phyloP scores from a whole-genome alignment of 1,139 yeast genomes.

The Geotrichum reessii region DNA sequence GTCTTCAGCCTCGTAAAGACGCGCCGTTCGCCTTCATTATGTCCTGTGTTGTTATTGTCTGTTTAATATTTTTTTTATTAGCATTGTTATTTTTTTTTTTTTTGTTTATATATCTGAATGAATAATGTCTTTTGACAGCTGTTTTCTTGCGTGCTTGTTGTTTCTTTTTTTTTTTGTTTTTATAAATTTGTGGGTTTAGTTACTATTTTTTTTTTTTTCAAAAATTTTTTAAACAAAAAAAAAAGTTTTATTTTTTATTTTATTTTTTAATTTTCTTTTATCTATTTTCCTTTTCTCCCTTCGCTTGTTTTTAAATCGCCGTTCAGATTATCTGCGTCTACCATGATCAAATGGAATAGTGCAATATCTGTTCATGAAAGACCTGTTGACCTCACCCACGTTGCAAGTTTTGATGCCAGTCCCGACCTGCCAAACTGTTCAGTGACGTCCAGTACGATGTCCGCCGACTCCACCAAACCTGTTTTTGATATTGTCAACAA shows the following conservation, averaged over 20 bases:
- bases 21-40: not conserved
- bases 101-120: not conserved
- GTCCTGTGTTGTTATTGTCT: not conserved
- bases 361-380: not conserved
- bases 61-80: not conserved
- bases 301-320: not conserved
- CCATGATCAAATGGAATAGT: slow-evolving; percentile 1
- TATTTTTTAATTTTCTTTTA: not conserved
- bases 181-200: not conserved
- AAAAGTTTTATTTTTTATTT: not conserved
- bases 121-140: not conserved
- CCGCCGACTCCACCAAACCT: not conserved
- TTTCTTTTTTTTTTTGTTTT: not conserved
- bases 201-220: not conserved
- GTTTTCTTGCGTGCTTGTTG: not conserved
- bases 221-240: not conserved
- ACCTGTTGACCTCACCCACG: not conserved
- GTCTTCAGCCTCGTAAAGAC: slow-evolving; percentile 3
- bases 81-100: not conserved
- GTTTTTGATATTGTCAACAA: not conserved
- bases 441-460: not conserved
- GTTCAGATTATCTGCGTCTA: not conserved
- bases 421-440: not conserved
- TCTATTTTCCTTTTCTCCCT: not conserved
- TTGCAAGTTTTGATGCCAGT: not conserved